These are phyloP conservation scores for Zarea fungicola DNA, from an alignment of 2,329 filamentous ascomycete genomes.

Conservation along the genomic window DNA sequence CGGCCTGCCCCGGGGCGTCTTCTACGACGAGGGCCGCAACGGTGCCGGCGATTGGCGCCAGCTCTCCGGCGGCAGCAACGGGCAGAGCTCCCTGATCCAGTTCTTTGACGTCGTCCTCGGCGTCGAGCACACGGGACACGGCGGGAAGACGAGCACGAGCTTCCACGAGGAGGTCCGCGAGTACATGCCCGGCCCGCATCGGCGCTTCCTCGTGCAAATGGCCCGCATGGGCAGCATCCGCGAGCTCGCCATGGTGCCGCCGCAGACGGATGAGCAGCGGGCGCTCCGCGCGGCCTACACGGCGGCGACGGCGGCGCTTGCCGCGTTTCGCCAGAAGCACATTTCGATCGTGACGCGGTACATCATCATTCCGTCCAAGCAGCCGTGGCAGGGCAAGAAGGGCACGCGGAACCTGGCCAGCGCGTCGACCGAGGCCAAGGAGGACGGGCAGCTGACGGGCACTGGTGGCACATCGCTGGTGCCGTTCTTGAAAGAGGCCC, in stretches of 20 bases:
- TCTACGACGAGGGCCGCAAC: constrained; percentile 62
- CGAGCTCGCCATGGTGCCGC: constrained; percentile 55
- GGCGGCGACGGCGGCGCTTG: constrained; percentile 68
- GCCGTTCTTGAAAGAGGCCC: constrained; percentile 81
- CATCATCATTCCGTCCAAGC: constrained; percentile 72
- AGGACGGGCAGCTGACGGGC: constrained; percentile 57
- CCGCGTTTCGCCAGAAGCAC: constrained; percentile 75
- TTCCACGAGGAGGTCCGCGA: constrained; percentile 66
- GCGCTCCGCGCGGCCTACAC: constrained; percentile 52
- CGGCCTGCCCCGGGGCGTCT: constrained; percentile 75
- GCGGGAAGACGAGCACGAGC: constrained; percentile 29
- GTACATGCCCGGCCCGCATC: constrained; percentile 87
- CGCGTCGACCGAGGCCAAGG: constrained; percentile 31
- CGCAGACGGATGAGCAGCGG: constrained; percentile 45
- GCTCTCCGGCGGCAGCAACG: constrained; percentile 86
- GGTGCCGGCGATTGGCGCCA: constrained; percentile 60
- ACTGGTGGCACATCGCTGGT: constrained; percentile 85
- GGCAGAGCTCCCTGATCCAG: constrained; percentile 86
- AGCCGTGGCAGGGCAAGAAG: constrained; percentile 25
- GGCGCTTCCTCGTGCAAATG: constrained; percentile 70
- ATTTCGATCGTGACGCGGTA: constrained; percentile 87
- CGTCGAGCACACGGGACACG: constrained; percentile 61
- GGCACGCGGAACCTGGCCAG: constrained; percentile 39
- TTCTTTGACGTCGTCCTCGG: constrained; percentile 87
- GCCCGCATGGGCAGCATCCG: constrained; percentile 68